Conservation (phyloP, 148 eudicot species). For the Rhododendron ferrugineum region DNA sequence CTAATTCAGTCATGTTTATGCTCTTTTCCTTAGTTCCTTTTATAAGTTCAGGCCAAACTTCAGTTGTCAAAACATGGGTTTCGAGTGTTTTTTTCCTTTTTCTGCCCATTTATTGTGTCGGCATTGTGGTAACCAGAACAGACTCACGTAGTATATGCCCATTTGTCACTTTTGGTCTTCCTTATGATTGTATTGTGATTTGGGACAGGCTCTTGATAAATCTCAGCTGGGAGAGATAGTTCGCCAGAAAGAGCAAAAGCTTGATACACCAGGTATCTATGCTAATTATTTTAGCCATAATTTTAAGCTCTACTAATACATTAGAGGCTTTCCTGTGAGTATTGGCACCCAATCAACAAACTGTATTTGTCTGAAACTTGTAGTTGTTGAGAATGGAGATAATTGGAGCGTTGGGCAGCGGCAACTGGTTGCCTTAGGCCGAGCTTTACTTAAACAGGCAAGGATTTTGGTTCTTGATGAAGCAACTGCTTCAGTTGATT, state of each 20-base stretch:
- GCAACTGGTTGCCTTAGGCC: constrained; percentile 92
- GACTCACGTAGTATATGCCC: background rate
- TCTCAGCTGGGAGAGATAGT: constrained; percentile 87
- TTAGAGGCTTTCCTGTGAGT: background rate
- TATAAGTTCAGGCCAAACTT: background rate
- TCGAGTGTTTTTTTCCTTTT: background rate
- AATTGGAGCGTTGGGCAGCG: constrained; percentile 99
- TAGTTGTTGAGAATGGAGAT: constrained; percentile 93
- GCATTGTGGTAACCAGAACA: background rate
- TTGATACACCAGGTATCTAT: constrained; percentile 76
- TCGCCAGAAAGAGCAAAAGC: constrained; percentile 71
- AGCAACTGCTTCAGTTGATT: constrained; percentile 97
- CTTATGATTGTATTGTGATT: constrained; percentile 4
- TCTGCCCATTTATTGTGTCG: background rate
- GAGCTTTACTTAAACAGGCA: constrained; percentile 89
- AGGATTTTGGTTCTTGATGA: constrained; percentile 93
- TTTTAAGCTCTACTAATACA: constrained; percentile 2
- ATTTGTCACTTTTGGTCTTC: background rate
- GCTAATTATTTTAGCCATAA: background rate
- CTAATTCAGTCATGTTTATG: background rate
- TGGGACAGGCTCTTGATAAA: constrained; percentile 84
- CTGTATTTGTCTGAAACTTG: constrained; percentile 10
- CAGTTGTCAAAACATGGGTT: background rate
- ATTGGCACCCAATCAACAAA: background rate
- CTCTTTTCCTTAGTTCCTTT: background rate